These are phyloP conservation scores for Knoxia roxburghii DNA, from an alignment of 257 asterid species.

Conservation along the genomic window DNA sequence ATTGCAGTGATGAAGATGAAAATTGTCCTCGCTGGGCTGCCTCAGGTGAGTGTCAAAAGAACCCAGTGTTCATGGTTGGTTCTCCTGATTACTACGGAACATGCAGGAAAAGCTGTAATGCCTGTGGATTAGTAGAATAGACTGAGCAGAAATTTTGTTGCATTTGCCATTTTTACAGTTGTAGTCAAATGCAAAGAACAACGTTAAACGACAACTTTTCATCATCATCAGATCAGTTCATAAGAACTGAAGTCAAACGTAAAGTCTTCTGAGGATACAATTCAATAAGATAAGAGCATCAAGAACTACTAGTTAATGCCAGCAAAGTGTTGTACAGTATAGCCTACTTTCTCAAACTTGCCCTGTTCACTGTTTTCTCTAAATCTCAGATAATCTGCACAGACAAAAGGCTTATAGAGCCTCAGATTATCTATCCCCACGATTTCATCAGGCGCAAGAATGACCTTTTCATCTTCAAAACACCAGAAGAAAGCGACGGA, in stretches of 20 bases:
- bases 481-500: constrained; percentile 76
- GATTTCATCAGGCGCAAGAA: constrained; percentile 55
- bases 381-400: constrained; percentile 52
- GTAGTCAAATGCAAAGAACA: background rate
- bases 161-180: background rate
- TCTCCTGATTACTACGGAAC: constrained; percentile 83
- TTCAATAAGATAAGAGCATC: no score
- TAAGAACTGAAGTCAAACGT: constrained; percentile 4
- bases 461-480: constrained; percentile 60
- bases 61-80: constrained; percentile 77
- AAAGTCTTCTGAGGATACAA: background rate
- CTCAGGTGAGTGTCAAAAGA: constrained; percentile 72
- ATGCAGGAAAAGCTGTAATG: constrained; percentile 88
- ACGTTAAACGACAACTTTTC: no score
- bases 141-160: background rate
- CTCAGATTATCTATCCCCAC: constrained; percentile 33
- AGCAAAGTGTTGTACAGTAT: constrained; percentile 63
- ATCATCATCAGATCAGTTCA: no score
- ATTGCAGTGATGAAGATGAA: constrained; percentile 77
- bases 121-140: constrained; percentile 29
- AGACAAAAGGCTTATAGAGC: constrained; percentile 47
- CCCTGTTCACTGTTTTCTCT: constrained; percentile 58
- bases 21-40: constrained; percentile 82
- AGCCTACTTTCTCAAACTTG: constrained; percentile 68
- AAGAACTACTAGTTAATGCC: constrained; percentile 18